These are phyloP conservation scores for Volvariella surrecta DNA, from an alignment of 1,284 basidiomycete genomes.

Conservation along the genomic window DNA sequence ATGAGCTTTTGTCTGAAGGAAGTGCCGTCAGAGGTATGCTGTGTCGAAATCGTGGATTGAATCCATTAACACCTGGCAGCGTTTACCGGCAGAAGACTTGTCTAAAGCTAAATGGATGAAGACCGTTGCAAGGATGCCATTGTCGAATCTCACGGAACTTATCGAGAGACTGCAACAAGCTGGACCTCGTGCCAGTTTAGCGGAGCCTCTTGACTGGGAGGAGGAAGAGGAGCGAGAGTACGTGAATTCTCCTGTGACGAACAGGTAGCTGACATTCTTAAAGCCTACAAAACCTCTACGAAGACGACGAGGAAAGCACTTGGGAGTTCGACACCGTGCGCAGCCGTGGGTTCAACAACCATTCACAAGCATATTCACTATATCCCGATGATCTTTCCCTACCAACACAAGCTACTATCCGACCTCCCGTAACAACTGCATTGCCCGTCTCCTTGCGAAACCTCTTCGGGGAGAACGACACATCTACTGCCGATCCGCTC, in stretches of 20 bases:
- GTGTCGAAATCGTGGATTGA: background rate
- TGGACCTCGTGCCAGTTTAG: conserved; percentile 75
- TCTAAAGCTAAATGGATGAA: conserved; percentile 93
- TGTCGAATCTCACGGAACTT: conserved; percentile 78
- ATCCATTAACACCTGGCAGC: conserved; percentile 34
- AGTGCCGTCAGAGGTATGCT: conserved; percentile 66
- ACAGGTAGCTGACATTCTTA: background rate
- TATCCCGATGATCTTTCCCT: conserved; percentile 2
- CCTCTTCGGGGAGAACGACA: conserved; percentile 54
- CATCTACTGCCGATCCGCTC: background rate
- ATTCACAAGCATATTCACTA: conserved; percentile 14
- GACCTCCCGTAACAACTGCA: conserved; percentile 34
- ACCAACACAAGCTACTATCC: conserved; percentile 35
- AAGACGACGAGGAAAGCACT: conserved; percentile 40
- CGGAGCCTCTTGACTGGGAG: conserved; percentile 66
- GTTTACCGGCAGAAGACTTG: conserved; percentile 86
- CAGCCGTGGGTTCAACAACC: conserved; percentile 25
- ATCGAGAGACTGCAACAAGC: conserved; percentile 73
- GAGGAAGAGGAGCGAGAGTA: conserved; percentile 51
- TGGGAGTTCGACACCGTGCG: conserved; percentile 78
- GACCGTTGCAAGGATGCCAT: conserved; percentile 56
- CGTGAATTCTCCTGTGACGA: conserved; percentile 11
- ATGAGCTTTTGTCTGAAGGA: conserved; percentile 82
- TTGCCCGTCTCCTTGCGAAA: conserved; percentile 64
- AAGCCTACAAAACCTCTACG: conserved; percentile 22